A percentile compares a stretch with the other conserved stretches of the same genome.
These are phyloP conservation scores for Luvunga scandens DNA, from an alignment of 345 rosid species.

Conservation along the genomic window DNA sequence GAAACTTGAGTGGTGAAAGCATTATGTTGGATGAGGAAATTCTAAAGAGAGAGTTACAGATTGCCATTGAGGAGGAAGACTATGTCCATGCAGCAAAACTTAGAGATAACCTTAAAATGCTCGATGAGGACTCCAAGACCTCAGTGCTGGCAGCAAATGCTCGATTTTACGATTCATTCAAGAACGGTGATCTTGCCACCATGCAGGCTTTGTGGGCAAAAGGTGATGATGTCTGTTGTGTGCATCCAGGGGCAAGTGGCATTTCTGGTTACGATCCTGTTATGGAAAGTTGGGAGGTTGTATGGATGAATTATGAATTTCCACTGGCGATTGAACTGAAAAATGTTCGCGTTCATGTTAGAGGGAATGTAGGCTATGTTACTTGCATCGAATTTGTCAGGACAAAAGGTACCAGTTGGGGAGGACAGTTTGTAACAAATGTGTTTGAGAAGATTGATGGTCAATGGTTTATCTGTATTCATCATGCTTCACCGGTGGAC, in stretches of 20 bases:
- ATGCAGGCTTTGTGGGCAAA: conserved; percentile 76
- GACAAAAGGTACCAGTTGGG: conserved; percentile 94
- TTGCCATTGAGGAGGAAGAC: conserved; percentile 79
- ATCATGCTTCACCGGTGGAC: conserved; percentile 89
- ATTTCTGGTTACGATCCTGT: conserved; percentile 72
- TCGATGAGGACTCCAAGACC: conserved; percentile 67
- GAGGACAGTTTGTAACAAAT: conserved; percentile 86
- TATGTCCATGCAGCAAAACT: conserved; percentile 83
- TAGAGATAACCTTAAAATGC: conserved; percentile 58
- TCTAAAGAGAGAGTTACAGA: conserved; percentile 52
- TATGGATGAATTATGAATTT: conserved; percentile 87
- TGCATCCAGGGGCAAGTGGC: conserved; percentile 85
- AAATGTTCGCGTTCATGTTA: conserved; percentile 63
- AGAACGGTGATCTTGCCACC: conserved; percentile 65
- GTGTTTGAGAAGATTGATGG: conserved; percentile 82
- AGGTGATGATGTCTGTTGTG: conserved; percentile 64
- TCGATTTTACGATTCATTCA: conserved; percentile 69
- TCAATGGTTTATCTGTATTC: conserved; percentile 74
- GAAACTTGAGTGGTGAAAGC: conserved; percentile 48
- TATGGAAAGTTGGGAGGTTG: conserved; percentile 93
- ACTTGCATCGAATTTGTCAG: conserved; percentile 79
- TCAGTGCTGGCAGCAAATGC: conserved; percentile 70
- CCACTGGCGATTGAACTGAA: conserved; percentile 76
- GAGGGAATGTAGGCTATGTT: conserved; percentile 76
- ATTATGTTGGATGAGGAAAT: conserved; percentile 53